Conservation (phyloP, 306 rosid species). For the Acmispon strigosus region DNA sequence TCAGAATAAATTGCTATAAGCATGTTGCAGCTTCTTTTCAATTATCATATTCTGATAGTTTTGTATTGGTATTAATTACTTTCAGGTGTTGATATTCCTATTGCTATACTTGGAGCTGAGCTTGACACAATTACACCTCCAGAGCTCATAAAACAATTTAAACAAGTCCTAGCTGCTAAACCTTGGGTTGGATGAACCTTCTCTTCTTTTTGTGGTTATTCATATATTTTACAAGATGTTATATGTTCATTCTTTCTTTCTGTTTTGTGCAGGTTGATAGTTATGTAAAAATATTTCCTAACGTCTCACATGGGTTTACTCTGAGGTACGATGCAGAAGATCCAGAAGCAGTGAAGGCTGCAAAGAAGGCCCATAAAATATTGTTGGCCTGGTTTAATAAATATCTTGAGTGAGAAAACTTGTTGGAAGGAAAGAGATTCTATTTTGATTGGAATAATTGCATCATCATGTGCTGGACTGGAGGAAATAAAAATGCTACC, state of each 20-base stretch:
- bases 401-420: conserved; percentile 23
- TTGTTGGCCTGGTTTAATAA: conserved; percentile 43
- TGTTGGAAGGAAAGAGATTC: neutral
- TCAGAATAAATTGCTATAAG: neutral
- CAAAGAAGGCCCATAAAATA: conserved; percentile 50
- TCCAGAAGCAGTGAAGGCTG: conserved; percentile 39
- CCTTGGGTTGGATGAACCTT: conserved; percentile 30
- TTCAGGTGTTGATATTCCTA: conserved; percentile 49
- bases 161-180: conserved; percentile 36
- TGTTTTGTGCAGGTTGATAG: conserved; percentile 26
- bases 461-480: neutral
- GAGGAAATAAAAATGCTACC: neutral
- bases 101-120: conserved; percentile 57
- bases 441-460: neutral
- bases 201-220: neutral
- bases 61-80: neutral
- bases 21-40: neutral
- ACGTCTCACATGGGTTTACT: conserved; percentile 51
- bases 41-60: neutral
- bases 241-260: neutral
- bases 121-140: conserved; percentile 40
- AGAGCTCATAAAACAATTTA: conserved; percentile 39
- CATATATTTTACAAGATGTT: no score
- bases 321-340: conserved; percentile 34
- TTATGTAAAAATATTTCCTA: conserved; percentile 44